Percentiles rank a stretch among this genome's conserved stretches.
Conservation (phyloP, 257 asterid species). For the Salvia hispanica region DNA sequence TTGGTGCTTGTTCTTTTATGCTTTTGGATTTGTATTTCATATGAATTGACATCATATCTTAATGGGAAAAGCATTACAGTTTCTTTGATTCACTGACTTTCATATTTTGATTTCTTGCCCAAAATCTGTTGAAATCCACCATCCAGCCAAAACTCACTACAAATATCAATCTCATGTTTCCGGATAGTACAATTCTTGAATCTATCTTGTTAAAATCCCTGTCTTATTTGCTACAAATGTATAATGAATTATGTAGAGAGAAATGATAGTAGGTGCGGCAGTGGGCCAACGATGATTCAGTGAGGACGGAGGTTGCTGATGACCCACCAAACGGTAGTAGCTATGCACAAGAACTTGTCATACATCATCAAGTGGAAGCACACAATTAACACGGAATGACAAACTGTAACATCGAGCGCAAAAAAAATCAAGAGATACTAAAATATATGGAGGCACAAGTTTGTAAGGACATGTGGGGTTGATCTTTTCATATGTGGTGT, state of each 20-base stretch:
- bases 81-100: not conserved
- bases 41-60: slow-evolving; percentile 34
- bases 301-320: too few relatives aligned
- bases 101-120: not conserved
- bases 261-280: too few relatives aligned
- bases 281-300: too few relatives aligned
- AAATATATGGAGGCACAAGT: slow-evolving; percentile 22
- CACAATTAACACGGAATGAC: slow-evolving; percentile 10
- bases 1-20: slow-evolving; percentile 56
- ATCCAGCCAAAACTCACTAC: not conserved
- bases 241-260: too few relatives aligned
- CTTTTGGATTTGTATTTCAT: slow-evolving; percentile 42
- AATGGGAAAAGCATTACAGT: slow-evolving; percentile 35
- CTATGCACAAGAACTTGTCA: not conserved
- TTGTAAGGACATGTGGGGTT: slow-evolving; percentile 10
- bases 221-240: too few relatives aligned
- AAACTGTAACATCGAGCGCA: slow-evolving; percentile 14
- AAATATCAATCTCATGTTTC: too few relatives aligned
- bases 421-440: slow-evolving; percentile 13
- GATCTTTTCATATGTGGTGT: slow-evolving; percentile 28
- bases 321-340: not conserved
- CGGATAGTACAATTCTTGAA: too few relatives aligned
- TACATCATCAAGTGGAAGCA: not conserved
- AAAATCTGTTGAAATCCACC: not conserved
- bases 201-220: too few relatives aligned